A percentile compares a stretch with the other conserved stretches of the same genome.
These are phyloP conservation scores for Hippophae tibetana DNA, from an alignment of 306 rosid species.

Conservation along the genomic window DNA sequence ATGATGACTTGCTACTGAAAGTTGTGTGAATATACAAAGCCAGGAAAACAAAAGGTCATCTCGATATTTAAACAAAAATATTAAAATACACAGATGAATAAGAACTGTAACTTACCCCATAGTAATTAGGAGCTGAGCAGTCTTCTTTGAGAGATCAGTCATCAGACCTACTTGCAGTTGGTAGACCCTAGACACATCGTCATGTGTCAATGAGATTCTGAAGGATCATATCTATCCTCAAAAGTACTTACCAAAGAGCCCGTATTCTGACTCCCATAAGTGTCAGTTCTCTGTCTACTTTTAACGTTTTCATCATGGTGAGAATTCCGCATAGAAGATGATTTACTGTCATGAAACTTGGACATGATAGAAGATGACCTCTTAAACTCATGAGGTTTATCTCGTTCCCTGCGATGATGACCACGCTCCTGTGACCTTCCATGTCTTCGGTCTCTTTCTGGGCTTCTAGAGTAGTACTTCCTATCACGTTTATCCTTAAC, in stretches of 20 bases:
- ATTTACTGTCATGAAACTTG: conserved; percentile 18
- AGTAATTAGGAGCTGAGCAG: conserved; percentile 8
- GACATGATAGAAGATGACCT: conserved; percentile 20
- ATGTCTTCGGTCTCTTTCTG: conserved; percentile 36
- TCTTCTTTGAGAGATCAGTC: conserved; percentile 4
- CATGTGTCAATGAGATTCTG: conserved; percentile 28
- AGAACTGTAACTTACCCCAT: conserved; percentile 36
- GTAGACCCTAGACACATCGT: conserved; percentile 33
- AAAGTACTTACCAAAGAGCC: conserved; percentile 29
- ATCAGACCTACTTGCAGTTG: conserved; percentile 15
- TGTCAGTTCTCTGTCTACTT: conserved; percentile 28
- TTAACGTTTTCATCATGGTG: conserved; percentile 25
- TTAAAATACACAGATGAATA: conserved; percentile 17
- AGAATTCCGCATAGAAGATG: conserved; percentile 18
- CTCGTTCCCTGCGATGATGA: conserved; percentile 27
- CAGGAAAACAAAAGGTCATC: conserved; percentile 21
- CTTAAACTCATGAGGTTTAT: conserved; percentile 23
- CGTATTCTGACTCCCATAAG: conserved; percentile 26
- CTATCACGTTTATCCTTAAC: conserved; percentile 25
- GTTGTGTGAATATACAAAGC: conserved; percentile 41
- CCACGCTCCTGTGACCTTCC: conserved; percentile 26
- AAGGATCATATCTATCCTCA: conserved; percentile 67
- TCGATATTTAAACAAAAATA: conserved; percentile 19
- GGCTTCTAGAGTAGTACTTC: conserved; percentile 36
- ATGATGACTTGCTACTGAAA: conserved; percentile 60